These are phyloP conservation scores for Pichia thaimueangensis DNA, from an alignment of 805 yeast species.

Conservation along the genomic window DNA sequence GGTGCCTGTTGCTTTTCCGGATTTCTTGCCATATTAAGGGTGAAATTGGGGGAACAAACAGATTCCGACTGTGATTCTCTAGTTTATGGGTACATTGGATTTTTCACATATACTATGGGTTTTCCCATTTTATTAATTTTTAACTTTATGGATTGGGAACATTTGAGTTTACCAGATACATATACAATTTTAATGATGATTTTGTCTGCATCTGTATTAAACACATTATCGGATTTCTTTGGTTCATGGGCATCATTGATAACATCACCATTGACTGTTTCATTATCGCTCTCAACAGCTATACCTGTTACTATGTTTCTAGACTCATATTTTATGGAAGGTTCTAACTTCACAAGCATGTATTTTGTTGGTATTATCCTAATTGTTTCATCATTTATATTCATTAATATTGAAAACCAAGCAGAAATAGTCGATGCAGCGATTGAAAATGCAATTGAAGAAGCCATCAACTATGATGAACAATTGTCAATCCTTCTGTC, in stretches of 20 bases:
- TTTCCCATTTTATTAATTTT: constrained; percentile 35
- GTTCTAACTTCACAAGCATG: constrained; percentile 25
- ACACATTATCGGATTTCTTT: constrained; percentile 43
- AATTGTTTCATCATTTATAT: constrained; percentile 40
- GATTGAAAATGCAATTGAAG: constrained; percentile 42
- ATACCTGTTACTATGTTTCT: constrained; percentile 47
- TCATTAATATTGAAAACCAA: constrained; percentile 41
- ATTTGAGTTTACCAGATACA: constrained; percentile 37
- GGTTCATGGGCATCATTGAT: constrained; percentile 45
- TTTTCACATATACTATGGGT: constrained; percentile 34
- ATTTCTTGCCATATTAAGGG: constrained; percentile 38
- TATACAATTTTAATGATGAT: constrained; percentile 30
- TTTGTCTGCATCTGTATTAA: constrained; percentile 37
- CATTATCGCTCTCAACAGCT: constrained; percentile 45
- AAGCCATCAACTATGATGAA: constrained; percentile 42
- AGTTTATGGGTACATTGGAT: constrained; percentile 43
- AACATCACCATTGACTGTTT: constrained; percentile 48
- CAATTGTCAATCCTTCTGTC: constrained; percentile 40
- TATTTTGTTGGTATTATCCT: constrained; percentile 43
- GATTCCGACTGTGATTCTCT: constrained; percentile 40
- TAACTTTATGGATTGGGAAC: constrained; percentile 35
- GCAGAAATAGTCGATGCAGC: constrained; percentile 40
- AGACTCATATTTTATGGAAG: constrained; percentile 36
- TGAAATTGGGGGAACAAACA: constrained; percentile 39
- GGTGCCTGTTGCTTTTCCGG: constrained; percentile 44